Evolutionary conservation across 257 asterid species (phyloP).

Genomic region (Ballota nigra): DNA sequence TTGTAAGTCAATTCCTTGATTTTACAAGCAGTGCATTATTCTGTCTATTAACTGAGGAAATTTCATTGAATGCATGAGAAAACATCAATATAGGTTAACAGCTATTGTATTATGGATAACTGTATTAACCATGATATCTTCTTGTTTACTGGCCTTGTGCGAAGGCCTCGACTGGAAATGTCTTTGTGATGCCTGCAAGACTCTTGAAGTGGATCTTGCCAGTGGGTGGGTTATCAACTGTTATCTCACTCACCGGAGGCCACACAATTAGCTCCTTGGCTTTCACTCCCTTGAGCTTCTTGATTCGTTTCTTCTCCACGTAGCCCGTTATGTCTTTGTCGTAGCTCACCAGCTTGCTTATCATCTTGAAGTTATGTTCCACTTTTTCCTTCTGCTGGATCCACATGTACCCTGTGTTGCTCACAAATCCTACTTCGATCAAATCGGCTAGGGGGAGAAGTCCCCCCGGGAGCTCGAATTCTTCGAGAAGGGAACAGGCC

Average conservation of each 20-base stretch:
- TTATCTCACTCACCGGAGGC: slow-evolving; percentile 68
- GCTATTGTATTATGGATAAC: background rate
- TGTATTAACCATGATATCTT: no score
- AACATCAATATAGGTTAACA: background rate
- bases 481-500: slow-evolving; percentile 52
- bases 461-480: slow-evolving; percentile 65
- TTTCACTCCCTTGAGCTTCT: slow-evolving; percentile 73
- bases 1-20: slow-evolving; percentile 24
- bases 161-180: slow-evolving; percentile 67
- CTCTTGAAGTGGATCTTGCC: slow-evolving; percentile 79
- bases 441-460: slow-evolving; percentile 70
- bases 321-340: slow-evolving; percentile 45
- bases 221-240: slow-evolving; percentile 41
- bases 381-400: slow-evolving; percentile 56
- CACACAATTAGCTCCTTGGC: slow-evolving; percentile 69
- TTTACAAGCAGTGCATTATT: slow-evolving; percentile 23
- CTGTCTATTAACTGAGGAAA: background rate
- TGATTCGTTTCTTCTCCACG: slow-evolving; percentile 59
- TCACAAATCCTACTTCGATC: slow-evolving; percentile 65
- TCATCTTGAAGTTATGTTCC: slow-evolving; percentile 61
- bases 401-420: slow-evolving; percentile 72
- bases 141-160: slow-evolving; percentile 36
- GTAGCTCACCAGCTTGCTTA: slow-evolving; percentile 63
- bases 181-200: slow-evolving; percentile 74
- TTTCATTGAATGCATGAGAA: background rate